Evolutionary conservation across 2,329 filamentous ascomycete species (phyloP).

Genomic region (Scedosporium aurantiacum): DNA sequence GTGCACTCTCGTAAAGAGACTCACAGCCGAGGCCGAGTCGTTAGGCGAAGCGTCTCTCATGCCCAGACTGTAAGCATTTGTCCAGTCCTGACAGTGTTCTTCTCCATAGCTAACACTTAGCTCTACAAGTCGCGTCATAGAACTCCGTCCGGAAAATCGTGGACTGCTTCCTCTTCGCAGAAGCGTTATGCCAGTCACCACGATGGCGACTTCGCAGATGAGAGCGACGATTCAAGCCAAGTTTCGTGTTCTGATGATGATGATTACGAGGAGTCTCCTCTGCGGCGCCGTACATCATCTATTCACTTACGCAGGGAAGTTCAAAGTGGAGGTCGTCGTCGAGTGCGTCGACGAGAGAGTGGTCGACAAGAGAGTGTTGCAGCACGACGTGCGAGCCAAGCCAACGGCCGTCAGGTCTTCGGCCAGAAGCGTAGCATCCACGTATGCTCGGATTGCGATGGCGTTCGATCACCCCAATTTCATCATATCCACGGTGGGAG

Average conservation of each 20-base stretch:
- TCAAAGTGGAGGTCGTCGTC: neutral
- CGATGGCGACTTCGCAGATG: neutral
- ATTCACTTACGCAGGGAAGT: neutral
- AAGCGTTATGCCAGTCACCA: neutral
- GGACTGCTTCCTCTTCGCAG: neutral
- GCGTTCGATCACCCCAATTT: neutral
- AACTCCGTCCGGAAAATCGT: neutral
- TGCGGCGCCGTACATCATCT: too few species aligned
- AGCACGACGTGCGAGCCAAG: neutral
- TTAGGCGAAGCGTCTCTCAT: neutral
- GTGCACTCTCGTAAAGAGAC: neutral
- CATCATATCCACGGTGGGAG: conserved; percentile 1
- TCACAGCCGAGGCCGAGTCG: neutral
- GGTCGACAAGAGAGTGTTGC: neutral
- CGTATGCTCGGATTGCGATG: neutral
- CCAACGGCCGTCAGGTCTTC: neutral
- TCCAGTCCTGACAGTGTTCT: neutral
- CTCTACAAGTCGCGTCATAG: neutral
- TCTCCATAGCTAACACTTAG: too few species aligned
- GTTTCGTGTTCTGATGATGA: neutral
- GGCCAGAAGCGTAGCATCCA: neutral
- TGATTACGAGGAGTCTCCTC: neutral
- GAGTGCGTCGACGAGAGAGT: neutral
- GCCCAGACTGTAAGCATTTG: neutral
- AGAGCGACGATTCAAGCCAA: neutral